A percentile compares a stretch with the other conserved stretches of the same genome.
phyloP scores from a whole-genome alignment of 23 red algal species.

The Gracilariopsis chorda region DNA sequence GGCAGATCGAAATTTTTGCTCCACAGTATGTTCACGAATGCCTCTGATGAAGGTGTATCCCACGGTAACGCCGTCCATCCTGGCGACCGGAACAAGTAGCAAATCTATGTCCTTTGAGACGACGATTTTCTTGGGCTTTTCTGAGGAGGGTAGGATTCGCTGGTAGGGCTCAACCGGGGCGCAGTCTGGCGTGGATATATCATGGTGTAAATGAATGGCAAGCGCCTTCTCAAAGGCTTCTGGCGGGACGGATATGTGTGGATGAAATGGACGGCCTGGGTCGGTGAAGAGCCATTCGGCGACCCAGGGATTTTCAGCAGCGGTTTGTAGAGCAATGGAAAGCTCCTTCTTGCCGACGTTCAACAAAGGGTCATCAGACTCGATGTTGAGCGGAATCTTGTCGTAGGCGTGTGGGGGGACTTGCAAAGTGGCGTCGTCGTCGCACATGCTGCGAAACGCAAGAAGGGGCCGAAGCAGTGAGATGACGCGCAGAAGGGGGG shows the following conservation, averaged over 20 bases:
- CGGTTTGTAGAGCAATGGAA: background rate
- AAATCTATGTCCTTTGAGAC: constrained; percentile 48
- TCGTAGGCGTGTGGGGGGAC: constrained; percentile 22
- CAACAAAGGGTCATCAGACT: constrained; percentile 27
- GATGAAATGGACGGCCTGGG: constrained; percentile 18
- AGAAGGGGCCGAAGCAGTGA: background rate
- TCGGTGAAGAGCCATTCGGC: constrained; percentile 67
- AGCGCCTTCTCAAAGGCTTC: constrained; percentile 60
- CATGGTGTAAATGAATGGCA: constrained; percentile 51
- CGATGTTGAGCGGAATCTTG: constrained; percentile 28
- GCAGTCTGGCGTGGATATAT: constrained; percentile 19
- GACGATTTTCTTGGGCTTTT: background rate
- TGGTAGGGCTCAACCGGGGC: background rate
- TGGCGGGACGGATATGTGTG: constrained; percentile 20
- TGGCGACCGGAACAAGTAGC: constrained; percentile 30
- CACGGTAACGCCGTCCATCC: constrained; percentile 41
- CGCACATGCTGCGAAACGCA: constrained; percentile 17
- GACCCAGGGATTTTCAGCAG: constrained; percentile 28
- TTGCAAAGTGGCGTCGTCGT: background rate
- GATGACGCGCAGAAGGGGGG: background rate
- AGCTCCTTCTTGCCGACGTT: constrained; percentile 55
- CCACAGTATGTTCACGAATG: constrained; percentile 3
- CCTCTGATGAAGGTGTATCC: constrained; percentile 55
- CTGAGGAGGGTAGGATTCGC: background rate
- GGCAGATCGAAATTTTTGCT: background rate